Conservation (phyloP, 805 yeast genomes). For the Candida pini region DNA sequence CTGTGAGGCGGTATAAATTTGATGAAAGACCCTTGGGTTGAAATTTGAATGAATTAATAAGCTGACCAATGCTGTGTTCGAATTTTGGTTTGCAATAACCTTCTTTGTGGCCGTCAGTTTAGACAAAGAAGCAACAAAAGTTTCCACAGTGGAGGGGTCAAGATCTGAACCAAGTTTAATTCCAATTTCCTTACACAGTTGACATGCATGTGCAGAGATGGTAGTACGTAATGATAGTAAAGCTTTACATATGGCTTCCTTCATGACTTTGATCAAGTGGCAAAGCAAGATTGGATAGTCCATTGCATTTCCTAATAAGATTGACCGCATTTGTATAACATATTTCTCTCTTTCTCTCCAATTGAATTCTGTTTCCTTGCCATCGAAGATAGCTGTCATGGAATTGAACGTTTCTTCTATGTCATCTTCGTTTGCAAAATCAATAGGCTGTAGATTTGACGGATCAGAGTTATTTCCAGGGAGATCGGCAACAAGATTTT, state of each 20-base stretch:
- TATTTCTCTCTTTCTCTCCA: constrained; percentile 72
- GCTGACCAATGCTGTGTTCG: constrained; percentile 49
- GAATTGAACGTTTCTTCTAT: constrained; percentile 26
- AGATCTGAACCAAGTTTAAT: constrained; percentile 33
- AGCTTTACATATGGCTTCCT: constrained; percentile 62
- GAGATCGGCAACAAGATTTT: neutral
- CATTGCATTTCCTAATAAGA: constrained; percentile 52
- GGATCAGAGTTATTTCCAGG: constrained; percentile 24
- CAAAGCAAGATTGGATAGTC: constrained; percentile 30
- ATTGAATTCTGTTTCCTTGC: constrained; percentile 81
- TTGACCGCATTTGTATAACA: constrained; percentile 50
- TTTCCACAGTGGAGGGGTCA: constrained; percentile 44
- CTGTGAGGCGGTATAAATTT: constrained; percentile 43
- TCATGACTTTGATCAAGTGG: constrained; percentile 31
- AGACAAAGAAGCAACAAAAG: constrained; percentile 40
- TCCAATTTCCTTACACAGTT: constrained; percentile 63
- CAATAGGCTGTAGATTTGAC: constrained; percentile 30
- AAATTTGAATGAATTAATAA: constrained; percentile 52
- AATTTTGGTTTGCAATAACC: constrained; percentile 54
- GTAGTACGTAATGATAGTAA: constrained; percentile 78
- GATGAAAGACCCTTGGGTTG: constrained; percentile 44
- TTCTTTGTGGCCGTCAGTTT: constrained; percentile 58
- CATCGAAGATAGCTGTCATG: constrained; percentile 42
- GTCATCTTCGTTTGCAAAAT: constrained; percentile 24
- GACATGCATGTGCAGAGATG: constrained; percentile 69